These are phyloP conservation scores for Fomitopsis serialis DNA, from an alignment of 768 basidiomycete genomes.

Conservation along the genomic window DNA sequence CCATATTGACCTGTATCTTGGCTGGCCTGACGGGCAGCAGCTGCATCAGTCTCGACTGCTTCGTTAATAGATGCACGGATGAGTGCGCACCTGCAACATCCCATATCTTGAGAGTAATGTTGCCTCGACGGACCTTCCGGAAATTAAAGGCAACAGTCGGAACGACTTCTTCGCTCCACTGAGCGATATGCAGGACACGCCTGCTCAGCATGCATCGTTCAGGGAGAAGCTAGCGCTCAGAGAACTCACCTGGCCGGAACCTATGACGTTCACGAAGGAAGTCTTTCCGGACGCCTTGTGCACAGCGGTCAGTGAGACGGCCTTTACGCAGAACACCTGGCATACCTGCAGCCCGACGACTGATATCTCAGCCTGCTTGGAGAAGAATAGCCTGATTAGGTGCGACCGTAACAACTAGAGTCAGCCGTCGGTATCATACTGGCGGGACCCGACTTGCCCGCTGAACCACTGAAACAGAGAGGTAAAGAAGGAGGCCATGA, in stretches of 20 bases:
- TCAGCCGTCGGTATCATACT: not conserved
- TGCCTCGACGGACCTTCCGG: slow-evolving; percentile 82
- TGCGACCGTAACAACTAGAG: not conserved
- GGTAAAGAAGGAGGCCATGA: slow-evolving; percentile 35
- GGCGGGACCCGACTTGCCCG: slow-evolving; percentile 28
- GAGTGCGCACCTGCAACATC: slow-evolving; percentile 75
- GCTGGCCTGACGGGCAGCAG: slow-evolving; percentile 55
- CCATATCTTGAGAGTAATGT: slow-evolving; percentile 91
- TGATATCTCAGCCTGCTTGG: slow-evolving; percentile 82
- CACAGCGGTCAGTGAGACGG: slow-evolving; percentile 1
- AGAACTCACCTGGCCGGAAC: slow-evolving; percentile 63
- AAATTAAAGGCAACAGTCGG: slow-evolving; percentile 94
- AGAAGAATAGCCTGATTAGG: slow-evolving; percentile 66
- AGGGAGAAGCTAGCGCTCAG: not conserved
- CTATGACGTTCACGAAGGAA: slow-evolving; percentile 88
- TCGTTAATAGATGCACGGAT: no score
- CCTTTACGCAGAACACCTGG: not conserved
- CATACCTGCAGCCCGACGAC: slow-evolving; percentile 85
- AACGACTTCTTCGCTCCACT: slow-evolving; percentile 97
- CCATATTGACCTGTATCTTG: slow-evolving; percentile 94
- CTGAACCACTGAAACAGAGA: slow-evolving; percentile 55
- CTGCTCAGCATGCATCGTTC: not conserved
- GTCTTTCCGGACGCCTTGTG: slow-evolving; percentile 89
- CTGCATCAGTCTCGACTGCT: not conserved
- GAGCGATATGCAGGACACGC: not conserved